Conservation (phyloP, 164 flowering plant species). For the Nymphaea thermarum region DNA sequence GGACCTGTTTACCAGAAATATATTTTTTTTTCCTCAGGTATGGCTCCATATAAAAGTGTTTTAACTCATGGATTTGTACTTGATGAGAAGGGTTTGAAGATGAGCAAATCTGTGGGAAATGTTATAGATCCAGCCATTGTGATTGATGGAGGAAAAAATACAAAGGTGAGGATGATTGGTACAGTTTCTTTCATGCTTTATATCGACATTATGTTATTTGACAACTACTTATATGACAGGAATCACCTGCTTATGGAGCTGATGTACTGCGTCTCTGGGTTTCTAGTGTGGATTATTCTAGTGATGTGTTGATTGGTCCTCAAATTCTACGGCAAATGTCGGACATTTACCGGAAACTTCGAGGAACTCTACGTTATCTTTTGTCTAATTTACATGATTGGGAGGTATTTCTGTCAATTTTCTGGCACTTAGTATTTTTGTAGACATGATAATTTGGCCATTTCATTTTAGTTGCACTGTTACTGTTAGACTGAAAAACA, state of each 20-base stretch:
- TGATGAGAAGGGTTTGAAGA: slow-evolving; percentile 91
- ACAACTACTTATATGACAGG: slow-evolving; percentile 31
- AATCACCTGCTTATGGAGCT: slow-evolving; percentile 83
- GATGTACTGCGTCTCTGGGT: slow-evolving; percentile 98
- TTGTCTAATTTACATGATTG: slow-evolving; percentile 91
- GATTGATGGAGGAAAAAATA: slow-evolving; percentile 81
- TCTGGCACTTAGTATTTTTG: too few species aligned
- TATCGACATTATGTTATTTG: too few species aligned
- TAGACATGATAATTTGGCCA: too few species aligned
- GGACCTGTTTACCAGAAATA: neutral
- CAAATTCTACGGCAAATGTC: slow-evolving; percentile 93
- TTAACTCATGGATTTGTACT: slow-evolving; percentile 96
- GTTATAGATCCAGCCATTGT: slow-evolving; percentile 84
- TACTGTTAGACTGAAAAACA: too few species aligned
- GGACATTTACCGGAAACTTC: slow-evolving; percentile 80
- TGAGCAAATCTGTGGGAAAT: slow-evolving; percentile 98
- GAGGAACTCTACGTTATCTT: slow-evolving; percentile 90
- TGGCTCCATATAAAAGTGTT: slow-evolving; percentile 81
- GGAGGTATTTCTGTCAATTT: slow-evolving; percentile 32
- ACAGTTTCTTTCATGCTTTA: neutral
- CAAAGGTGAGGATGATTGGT: slow-evolving; percentile 33
- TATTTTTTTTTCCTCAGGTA: slow-evolving; percentile 35
- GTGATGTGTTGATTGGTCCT: slow-evolving; percentile 83
- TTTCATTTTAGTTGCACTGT: too few species aligned
- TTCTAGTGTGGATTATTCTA: slow-evolving; percentile 95